A percentile compares a stretch with the other conserved stretches of the same genome.
These are phyloP conservation scores for Lanzia echinophila DNA, from an alignment of 2,329 filamentous ascomycete species.

Conservation along the genomic window DNA sequence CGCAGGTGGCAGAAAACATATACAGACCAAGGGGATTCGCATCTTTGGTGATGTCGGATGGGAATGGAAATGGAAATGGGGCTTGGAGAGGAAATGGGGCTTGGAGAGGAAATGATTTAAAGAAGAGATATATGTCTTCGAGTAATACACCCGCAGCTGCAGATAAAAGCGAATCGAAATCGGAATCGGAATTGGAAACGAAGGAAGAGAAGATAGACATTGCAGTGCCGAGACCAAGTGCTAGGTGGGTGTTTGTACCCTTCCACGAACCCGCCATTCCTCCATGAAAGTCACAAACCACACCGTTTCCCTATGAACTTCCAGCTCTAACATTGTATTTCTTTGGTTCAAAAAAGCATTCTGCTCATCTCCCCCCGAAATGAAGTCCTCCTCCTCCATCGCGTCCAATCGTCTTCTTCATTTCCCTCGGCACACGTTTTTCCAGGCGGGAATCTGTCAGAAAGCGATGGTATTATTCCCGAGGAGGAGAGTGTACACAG, in stretches of 20 bases:
- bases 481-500: slow-evolving; percentile 41
- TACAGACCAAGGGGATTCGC: no score
- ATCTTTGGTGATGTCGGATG: no score
- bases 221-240: slow-evolving; percentile 54
- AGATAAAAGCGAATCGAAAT: no score
- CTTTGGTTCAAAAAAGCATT: no score
- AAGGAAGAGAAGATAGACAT: slow-evolving; percentile 28
- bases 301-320: no score
- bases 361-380: slow-evolving; percentile 80
- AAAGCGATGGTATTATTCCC: slow-evolving; percentile 63
- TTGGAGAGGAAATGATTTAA: no score
- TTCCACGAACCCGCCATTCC: background rate
- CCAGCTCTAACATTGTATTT: no score
- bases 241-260: slow-evolving; percentile 40
- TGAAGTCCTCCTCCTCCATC: slow-evolving; percentile 79
- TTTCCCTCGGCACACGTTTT: slow-evolving; percentile 95
- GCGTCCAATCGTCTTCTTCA: slow-evolving; percentile 73
- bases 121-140: slow-evolving; percentile 30
- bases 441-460: slow-evolving; percentile 74
- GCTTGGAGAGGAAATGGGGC: no score
- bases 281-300: no score
- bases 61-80: no score
- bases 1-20: no score
- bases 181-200: no score
- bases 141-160: slow-evolving; percentile 5